Percentiles rank a stretch among this genome's conserved stretches.
Evolutionary conservation across 208 protist genomes (phyloP).

Genomic region (Herpetomonas tarakana): DNA sequence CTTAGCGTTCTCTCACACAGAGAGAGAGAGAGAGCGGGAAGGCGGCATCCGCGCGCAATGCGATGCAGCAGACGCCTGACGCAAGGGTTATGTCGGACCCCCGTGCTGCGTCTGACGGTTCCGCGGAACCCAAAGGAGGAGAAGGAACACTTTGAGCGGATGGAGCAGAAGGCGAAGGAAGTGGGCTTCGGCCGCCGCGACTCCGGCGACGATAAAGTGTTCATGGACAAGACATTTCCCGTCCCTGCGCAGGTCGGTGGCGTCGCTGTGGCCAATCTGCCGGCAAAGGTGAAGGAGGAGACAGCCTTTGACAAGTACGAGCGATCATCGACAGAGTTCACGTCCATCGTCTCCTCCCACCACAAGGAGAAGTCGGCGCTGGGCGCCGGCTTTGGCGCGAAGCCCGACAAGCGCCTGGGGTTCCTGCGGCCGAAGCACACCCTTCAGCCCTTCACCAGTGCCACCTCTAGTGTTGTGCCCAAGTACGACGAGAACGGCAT

Average conservation of each 20-base stretch:
- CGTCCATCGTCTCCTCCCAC: slow-evolving; percentile 69
- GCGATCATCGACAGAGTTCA: slow-evolving; percentile 77
- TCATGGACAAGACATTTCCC: slow-evolving; percentile 51
- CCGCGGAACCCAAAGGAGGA: slow-evolving; percentile 28
- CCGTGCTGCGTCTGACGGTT: slow-evolving; percentile 13
- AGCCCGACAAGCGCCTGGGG: slow-evolving; percentile 77
- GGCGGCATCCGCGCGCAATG: too few relatives aligned
- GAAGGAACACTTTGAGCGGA: slow-evolving; percentile 24
- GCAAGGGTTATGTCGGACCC: background rate
- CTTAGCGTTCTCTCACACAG: too few relatives aligned
- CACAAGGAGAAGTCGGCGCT: slow-evolving; percentile 24
- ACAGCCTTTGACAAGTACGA: slow-evolving; percentile 74
- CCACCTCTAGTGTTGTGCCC: slow-evolving; percentile 37
- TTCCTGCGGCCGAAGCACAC: slow-evolving; percentile 67
- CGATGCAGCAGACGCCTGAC: background rate
- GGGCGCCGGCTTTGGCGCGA: slow-evolving; percentile 78
- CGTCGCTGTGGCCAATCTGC: slow-evolving; percentile 67
- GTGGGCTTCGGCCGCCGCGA: slow-evolving; percentile 64
- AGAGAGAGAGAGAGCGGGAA: too few relatives aligned
- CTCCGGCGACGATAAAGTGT: slow-evolving; percentile 39
- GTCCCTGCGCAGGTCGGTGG: slow-evolving; percentile 35
- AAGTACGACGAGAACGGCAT: slow-evolving; percentile 70
- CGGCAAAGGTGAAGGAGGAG: slow-evolving; percentile 32
- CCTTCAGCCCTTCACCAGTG: slow-evolving; percentile 54
- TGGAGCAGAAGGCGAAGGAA: slow-evolving; percentile 41